Evolutionary conservation across 257 asterid species (phyloP).

Genomic region (Haberlea rhodopensis): DNA sequence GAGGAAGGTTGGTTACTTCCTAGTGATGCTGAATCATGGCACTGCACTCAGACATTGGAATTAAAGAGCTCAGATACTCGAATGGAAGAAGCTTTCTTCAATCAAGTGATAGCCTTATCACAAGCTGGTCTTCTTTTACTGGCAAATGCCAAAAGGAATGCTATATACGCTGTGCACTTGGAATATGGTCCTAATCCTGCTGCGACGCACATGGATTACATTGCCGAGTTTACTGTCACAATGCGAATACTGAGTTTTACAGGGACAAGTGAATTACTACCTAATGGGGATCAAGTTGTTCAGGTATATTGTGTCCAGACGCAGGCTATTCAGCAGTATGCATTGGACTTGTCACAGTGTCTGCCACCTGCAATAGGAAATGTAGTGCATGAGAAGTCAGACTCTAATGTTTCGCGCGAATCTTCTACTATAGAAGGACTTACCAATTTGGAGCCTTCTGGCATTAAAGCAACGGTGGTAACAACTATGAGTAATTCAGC

Average conservation of each 20-base stretch:
- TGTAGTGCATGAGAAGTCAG: slow-evolving; percentile 55
- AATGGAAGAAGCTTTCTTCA: slow-evolving; percentile 80
- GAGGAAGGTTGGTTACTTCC: slow-evolving; percentile 99
- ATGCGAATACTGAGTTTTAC: slow-evolving; percentile 98
- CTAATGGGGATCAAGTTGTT: slow-evolving; percentile 84
- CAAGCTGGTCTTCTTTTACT: slow-evolving; percentile 77
- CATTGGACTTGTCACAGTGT: slow-evolving; percentile 87
- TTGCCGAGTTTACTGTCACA: slow-evolving; percentile 88
- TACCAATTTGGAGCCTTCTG: slow-evolving; percentile 43
- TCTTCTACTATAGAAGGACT: slow-evolving; percentile 49
- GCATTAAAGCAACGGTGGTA: slow-evolving; percentile 47
- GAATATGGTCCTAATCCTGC: slow-evolving; percentile 87
- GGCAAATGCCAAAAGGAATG: slow-evolving; percentile 95
- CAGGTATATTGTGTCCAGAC: slow-evolving; percentile 98
- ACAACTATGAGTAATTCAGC: slow-evolving; percentile 56
- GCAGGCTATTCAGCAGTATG: slow-evolving; percentile 97
- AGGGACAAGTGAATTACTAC: slow-evolving; percentile 74
- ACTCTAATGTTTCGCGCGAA: slow-evolving; percentile 48
- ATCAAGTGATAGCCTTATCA: slow-evolving; percentile 89
- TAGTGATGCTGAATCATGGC: slow-evolving; percentile 91
- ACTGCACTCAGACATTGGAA: slow-evolving; percentile 76
- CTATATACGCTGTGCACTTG: slow-evolving; percentile 89
- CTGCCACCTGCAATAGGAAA: slow-evolving; percentile 73
- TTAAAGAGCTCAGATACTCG: slow-evolving; percentile 71
- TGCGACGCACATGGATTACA: slow-evolving; percentile 78